phyloP scores from a whole-genome alignment of 768 basidiomycete genomes.

The Rhizopogon salebrosus region DNA sequence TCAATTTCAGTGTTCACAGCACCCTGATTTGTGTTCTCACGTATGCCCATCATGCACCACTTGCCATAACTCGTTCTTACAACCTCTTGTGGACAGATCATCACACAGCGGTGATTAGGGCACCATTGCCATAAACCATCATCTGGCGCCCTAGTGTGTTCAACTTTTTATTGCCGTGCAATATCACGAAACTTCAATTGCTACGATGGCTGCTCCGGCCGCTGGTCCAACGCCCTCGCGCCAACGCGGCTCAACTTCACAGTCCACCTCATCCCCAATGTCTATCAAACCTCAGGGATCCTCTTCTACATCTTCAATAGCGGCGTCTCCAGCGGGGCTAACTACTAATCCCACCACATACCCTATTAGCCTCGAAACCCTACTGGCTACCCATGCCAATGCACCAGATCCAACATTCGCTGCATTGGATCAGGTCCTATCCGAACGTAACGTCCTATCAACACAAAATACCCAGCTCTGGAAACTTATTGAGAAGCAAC shows the following conservation, averaged over 20 bases:
- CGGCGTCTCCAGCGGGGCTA: constrained; percentile 18
- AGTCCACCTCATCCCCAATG: constrained; percentile 21
- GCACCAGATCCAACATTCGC: constrained; percentile 46
- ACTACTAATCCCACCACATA: constrained; percentile 25
- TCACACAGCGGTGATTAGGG: not conserved
- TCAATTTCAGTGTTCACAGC: no score
- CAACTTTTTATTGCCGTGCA: not conserved
- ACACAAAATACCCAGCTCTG: constrained; percentile 87
- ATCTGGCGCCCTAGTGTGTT: not conserved
- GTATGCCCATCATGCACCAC: no score
- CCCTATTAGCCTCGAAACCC: constrained; percentile 44
- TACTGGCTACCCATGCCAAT: constrained; percentile 50
- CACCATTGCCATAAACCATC: not conserved
- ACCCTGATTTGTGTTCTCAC: no score
- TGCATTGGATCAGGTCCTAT: constrained; percentile 73
- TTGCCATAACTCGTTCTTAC: not conserved
- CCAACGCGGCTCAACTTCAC: constrained; percentile 18
- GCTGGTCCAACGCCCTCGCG: constrained; percentile 16
- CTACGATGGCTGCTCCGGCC: not conserved
- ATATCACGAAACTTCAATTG: not conserved
- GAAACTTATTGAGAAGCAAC: constrained; percentile 93
- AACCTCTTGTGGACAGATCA: not conserved
- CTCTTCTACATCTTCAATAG: constrained; percentile 20
- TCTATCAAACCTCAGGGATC: constrained; percentile 30
- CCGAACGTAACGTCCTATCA: constrained; percentile 76